Evolutionary conservation across 164 flowering plant species (phyloP).

Genomic region (Santalum album): DNA sequence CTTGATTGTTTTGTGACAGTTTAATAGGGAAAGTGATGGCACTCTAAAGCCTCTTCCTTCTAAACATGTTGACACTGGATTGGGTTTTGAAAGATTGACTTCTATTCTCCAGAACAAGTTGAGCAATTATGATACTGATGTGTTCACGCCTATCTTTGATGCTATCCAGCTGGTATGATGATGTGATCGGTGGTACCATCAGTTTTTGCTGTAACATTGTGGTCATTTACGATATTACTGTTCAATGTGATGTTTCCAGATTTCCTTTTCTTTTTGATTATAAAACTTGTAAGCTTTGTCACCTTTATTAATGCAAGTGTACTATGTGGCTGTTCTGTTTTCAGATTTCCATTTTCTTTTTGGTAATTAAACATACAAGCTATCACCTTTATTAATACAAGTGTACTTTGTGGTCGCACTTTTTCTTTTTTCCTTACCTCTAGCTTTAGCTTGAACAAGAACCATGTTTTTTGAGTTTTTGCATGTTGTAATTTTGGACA

Average conservation of each 20-base stretch:
- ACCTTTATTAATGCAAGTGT: too few relatives aligned
- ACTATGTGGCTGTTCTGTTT: too few relatives aligned
- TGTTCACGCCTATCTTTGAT: conserved; percentile 86
- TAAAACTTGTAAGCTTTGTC: too few relatives aligned
- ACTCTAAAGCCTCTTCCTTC: conserved; percentile 85
- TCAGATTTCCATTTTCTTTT: too few relatives aligned
- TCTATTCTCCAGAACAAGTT: conserved; percentile 87
- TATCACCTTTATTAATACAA: too few relatives aligned
- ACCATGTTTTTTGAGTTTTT: too few relatives aligned
- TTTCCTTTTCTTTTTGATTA: not conserved
- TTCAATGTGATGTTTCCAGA: too few relatives aligned
- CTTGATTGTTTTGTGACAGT: conserved; percentile 32
- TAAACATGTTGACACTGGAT: conserved; percentile 97
- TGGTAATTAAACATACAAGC: too few relatives aligned
- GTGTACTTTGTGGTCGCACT: too few relatives aligned
- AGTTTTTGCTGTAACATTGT: not conserved
- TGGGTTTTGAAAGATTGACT: conserved; percentile 97
- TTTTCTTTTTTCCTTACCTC: not conserved
- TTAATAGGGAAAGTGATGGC: conserved; percentile 89
- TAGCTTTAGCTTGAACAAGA: too few relatives aligned
- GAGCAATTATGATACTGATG: conserved; percentile 99
- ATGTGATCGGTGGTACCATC: not conserved
- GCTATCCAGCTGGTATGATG: conserved; percentile 65
- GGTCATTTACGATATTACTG: not conserved
- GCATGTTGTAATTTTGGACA: too few relatives aligned